Base-by-base conservation (phyloP, 768 basidiomycete genomes). In the Ramaria sp. region DNA sequence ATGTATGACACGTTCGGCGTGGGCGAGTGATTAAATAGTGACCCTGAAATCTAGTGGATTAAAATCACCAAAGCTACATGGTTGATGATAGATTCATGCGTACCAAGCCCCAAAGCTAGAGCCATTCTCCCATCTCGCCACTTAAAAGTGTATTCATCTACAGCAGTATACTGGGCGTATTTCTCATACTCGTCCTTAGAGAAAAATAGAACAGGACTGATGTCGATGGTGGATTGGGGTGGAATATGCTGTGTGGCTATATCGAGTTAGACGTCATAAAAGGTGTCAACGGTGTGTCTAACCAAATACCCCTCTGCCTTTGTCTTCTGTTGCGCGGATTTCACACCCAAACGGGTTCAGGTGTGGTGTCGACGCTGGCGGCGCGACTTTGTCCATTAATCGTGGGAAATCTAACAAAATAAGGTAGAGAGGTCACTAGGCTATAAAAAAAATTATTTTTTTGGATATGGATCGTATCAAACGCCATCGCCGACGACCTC, bases 201-300 rank as follows among this genome's bases (percentile, higher is more conserved):
- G 62, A 94, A 79, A 10, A 95, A 70, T n/a, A 95, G 69, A 18
- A 90, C 88, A 1, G 94, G 93, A 58, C 85, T 86, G 60, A 82
- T 78, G 66, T 96, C 94, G 57, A 97, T 64, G n/a, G 85, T 60
- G 0, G 84, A 83, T 12, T 78, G 73, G 10, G 74, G 67, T 18
- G 82, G 73, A 57, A 92, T 81, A 30, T 61, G 59, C 16, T 69
- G 68, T 7, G 76, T 70, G 20, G 87, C 79, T 80, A 55, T 32
- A 42, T 28, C 22, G 15, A 30, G 16, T 47, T 56, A 34, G 41
- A 50, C 34, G 39, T 24, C 43, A 30, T 1, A 13, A 12, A 36
- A 32, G 30, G 30, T 36, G 0, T 10, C 24, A 0, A 13, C 20
- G 34, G 7, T 15, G 20, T 20, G 25, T 61, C 72, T 38, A 38